A percentile compares a stretch with the other conserved stretches of the same genome.
phyloP scores from a whole-genome alignment of 164 flowering plant species.

The Vitis rupestris region DNA sequence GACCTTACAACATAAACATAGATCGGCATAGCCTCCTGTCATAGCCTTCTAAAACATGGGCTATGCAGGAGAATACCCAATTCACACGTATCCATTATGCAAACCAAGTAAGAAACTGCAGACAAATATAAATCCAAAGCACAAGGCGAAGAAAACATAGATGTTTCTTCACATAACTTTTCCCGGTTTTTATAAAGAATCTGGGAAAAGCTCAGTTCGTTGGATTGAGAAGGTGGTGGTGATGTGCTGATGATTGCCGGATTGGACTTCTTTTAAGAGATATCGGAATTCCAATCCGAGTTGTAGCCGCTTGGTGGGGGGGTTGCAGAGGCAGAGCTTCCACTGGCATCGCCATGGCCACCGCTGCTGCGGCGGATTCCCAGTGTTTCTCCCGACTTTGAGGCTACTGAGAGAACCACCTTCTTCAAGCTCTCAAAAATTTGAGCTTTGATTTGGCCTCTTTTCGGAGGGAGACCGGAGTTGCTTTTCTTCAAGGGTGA shows the following conservation, averaged over 20 bases:
- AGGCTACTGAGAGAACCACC: slow-evolving; percentile 7
- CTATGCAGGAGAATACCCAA: neutral
- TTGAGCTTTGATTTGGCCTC: slow-evolving; percentile 36
- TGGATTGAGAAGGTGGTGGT: neutral
- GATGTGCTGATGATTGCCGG: neutral
- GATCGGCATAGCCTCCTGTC: neutral
- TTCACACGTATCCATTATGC: no score
- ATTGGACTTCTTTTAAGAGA: neutral
- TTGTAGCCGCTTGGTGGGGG: slow-evolving; percentile 22
- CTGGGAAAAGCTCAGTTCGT: neutral
- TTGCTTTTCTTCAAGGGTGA: neutral
- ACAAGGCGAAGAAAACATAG: neutral
- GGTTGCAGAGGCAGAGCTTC: slow-evolving; percentile 10
- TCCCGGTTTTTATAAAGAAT: neutral
- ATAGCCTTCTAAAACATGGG: neutral
- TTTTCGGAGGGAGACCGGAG: slow-evolving; percentile 20
- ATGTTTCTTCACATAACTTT: neutral
- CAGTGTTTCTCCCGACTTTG: slow-evolving; percentile 9
- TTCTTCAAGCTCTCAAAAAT: slow-evolving; percentile 25
- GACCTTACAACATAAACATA: neutral
- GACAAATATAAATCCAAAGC: no score
- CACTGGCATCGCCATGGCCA: neutral
- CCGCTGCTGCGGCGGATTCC: neutral
- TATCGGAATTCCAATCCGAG: slow-evolving; percentile 19
- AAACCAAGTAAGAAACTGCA: no score